These are phyloP conservation scores for Deinandra increscens DNA, from an alignment of 129 eudicot genomes.

Conservation along the genomic window DNA sequence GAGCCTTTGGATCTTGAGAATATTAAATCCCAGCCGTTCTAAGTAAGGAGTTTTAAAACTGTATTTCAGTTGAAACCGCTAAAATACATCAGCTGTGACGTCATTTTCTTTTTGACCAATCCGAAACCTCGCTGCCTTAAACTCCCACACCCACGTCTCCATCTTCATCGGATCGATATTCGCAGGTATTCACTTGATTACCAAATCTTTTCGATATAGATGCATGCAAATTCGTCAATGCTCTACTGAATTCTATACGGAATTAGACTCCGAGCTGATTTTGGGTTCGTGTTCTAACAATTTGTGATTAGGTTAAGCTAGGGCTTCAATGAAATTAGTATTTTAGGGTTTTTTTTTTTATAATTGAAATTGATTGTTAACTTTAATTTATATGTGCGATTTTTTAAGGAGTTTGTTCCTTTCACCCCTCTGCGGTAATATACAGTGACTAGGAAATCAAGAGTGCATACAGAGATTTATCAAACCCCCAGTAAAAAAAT, in stretches of 20 bases:
- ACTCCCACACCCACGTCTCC: no score
- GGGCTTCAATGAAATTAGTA: background rate
- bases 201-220: background rate
- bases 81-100: no score
- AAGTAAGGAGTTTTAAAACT: no score
- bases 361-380: background rate
- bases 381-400: background rate
- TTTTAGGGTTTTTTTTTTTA: background rate
- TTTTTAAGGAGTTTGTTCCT: background rate
- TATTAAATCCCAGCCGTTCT: no score
- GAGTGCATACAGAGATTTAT: conserved; percentile 72
- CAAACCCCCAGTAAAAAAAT: no score
- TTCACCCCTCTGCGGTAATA: background rate
- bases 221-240: background rate
- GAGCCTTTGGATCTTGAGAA: no score
- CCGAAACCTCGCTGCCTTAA: no score
- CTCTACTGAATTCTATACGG: background rate
- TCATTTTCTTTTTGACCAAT: no score
- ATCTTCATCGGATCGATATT: background rate
- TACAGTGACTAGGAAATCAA: conserved; percentile 45
- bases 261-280: background rate
- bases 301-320: background rate
- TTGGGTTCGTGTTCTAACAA: background rate
- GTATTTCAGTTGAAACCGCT: no score
- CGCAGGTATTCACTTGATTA: background rate